phyloP scores from a whole-genome alignment of 1,284 basidiomycete species.

The Takashimella tepidaria region DNA sequence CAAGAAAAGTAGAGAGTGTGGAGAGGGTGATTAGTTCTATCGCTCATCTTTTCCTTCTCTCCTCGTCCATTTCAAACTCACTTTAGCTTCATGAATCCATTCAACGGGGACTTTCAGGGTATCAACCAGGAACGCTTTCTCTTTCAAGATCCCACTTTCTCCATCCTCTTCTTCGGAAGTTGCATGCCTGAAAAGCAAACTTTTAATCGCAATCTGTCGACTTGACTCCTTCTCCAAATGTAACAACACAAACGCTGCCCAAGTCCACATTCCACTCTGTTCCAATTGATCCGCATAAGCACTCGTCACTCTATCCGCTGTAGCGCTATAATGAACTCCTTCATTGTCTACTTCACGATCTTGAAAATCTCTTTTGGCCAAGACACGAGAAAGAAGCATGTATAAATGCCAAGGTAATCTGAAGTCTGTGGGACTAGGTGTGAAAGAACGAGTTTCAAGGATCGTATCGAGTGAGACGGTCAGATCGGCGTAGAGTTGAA shows the following conservation, averaged over 20 bases:
- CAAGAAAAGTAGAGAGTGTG: no score
- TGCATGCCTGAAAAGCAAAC: constrained; percentile 71
- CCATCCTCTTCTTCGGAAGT: constrained; percentile 58
- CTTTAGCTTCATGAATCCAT: constrained; percentile 87
- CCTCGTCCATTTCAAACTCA: constrained; percentile 46
- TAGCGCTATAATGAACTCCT: constrained; percentile 62
- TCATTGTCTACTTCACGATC: constrained; percentile 61
- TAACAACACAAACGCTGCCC: constrained; percentile 82
- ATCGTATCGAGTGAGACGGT: constrained; percentile 52
- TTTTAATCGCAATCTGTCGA: constrained; percentile 73
- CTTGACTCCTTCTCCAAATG: constrained; percentile 75
- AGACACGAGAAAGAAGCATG: constrained; percentile 74
- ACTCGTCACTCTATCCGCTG: constrained; percentile 74
- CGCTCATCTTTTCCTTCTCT: no score
- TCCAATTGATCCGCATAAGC: constrained; percentile 87
- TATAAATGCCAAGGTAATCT: constrained; percentile 91
- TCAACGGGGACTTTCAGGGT: constrained; percentile 71
- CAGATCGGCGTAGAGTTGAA: constrained; percentile 64
- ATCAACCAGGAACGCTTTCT: constrained; percentile 60
- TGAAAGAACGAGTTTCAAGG: constrained; percentile 66
- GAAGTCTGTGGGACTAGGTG: constrained; percentile 69
- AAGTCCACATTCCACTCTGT: constrained; percentile 69
- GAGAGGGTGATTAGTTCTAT: neutral
- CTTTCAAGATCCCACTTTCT: neutral
- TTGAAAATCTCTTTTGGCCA: constrained; percentile 75